Base-by-base conservation (phyloP, 2,329 filamentous ascomycete genomes). In the Sporothrix schenckii region DNA sequence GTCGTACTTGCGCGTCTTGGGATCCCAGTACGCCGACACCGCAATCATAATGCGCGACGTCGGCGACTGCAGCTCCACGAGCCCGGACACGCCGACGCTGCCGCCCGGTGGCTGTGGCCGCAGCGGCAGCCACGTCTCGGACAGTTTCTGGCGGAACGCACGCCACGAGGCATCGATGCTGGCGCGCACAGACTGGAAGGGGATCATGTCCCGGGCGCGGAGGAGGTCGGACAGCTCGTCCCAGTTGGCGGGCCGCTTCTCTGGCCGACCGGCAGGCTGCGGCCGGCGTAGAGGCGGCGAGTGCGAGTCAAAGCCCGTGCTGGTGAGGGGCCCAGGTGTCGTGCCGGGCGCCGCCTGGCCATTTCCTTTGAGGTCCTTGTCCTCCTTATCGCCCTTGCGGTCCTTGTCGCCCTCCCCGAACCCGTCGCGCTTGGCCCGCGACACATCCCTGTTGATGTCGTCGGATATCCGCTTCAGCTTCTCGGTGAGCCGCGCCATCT, bases 11-110 rank as follows among this genome's bases (percentile, higher is more conserved):
- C 81, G 81, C 53, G 81, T 83, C 76, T 86, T 85, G 1, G 87
- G 86, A 75, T 89, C 82, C 77, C 86, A 89, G 77, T 83, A 87
- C 1, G 81, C 84, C 13, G 78, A 71, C 2, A 86, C 85, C 71
- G 87, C 84, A 14, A 88, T 78, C 2, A 83, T 81, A 69, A 88
- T 76, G 66, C 80, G 80, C 0, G 82, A 82, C 27, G 78, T 81
- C 1, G 82, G 76, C 2, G 84, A 81, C 53, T 83, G 79, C 1
- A 89, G 70, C 72, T 88, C 84, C 1, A 89, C 82, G 13, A 88
- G 76, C 0, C 87, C 87, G 19, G 83, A 83, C 1, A 89, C 80
- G 1, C 79, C 76, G 61, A 89, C 79, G 67, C 82, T 83, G 4
- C 87, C 87, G 13, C 83, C 80, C 5, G 82, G 83, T 0, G 85